These are phyloP conservation scores for Phytophthora pisi DNA, from an alignment of 352 stramenopile genomes.

Conservation along the genomic window DNA sequence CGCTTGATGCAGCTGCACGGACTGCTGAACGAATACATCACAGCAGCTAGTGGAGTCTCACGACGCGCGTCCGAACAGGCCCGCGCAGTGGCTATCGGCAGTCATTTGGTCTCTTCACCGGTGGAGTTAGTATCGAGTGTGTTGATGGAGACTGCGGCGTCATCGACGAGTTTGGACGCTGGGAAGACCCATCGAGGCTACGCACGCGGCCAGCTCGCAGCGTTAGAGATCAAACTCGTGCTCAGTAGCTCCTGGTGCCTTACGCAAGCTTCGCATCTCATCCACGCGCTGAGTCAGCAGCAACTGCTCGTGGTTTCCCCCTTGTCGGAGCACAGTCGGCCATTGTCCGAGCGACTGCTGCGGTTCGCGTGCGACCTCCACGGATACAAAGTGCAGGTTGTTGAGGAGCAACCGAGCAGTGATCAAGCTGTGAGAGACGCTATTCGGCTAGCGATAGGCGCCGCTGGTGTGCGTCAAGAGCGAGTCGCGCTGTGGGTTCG, in stretches of 20 bases:
- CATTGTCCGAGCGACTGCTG: constrained; percentile 32
- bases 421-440: background rate
- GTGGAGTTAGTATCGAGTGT: constrained; percentile 20
- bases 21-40: constrained; percentile 31
- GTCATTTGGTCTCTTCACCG: constrained; percentile 1
- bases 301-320: constrained; percentile 39
- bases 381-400: constrained; percentile 36
- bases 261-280: constrained; percentile 42
- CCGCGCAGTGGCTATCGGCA: background rate
- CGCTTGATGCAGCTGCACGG: constrained; percentile 27
- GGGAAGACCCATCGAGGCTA: constrained; percentile 13
- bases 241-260: constrained; percentile 43
- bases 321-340: background rate
- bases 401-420: constrained; percentile 4
- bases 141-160: constrained; percentile 31
- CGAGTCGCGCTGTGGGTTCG: constrained; percentile 44
- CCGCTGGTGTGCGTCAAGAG: constrained; percentile 41
- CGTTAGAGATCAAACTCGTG: constrained; percentile 29
- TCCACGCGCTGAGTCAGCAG: constrained; percentile 41
- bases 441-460: constrained; percentile 16
- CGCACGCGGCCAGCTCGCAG: constrained; percentile 9
- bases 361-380: constrained; percentile 47
- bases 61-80: constrained; percentile 26
- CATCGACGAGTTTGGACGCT: constrained; percentile 4
- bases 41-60: constrained; percentile 19